Base-by-base conservation (phyloP, 202 grass and related monocot genomes). In the Zoysia matrella region DNA sequence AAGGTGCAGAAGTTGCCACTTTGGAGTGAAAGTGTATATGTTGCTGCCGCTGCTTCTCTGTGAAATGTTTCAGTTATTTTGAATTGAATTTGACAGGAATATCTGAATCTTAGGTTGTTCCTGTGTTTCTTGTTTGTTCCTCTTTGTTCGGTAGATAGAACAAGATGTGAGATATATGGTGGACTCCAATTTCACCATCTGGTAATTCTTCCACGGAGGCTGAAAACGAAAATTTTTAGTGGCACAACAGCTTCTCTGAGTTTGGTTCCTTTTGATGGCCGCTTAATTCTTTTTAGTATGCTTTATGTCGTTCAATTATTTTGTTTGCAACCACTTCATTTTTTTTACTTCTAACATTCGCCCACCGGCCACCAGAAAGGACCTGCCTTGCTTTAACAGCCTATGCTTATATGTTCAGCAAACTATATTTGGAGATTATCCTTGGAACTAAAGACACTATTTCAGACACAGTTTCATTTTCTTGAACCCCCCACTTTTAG, bases 401-500 rank as follows among this genome's bases (percentile, higher is more conserved):
- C 65, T 62, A 73, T 74, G n/a, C 64, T 51, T 64, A 55, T 73
- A 68, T 82, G 60, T 73, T 81, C 85, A 72, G 65, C 77, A 13
- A 13, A 30, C 52, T 61, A 79, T 47, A 86, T 86, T 78, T 68
- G 41, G 11, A 67, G 48, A 39, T 71, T 89, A 66, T 7, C 15
- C 79, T 82, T 89, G 69, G 41, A 83, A 86, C 8, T 12, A 70
- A 78, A 78, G 53, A 74, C 30, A 36, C 30, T 82, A 86, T 86
- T 85, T 74, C 54, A 51, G 61, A 74, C 5, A 41, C 63, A 74
- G 48, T 56, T 49, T 74, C 14, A 77, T 40, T 82, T 85, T 78
- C 68, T 66, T 52, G n/a, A 71, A 67, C 52, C 0, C 36, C 18
- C 49, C 10, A 56, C 69, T 62, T 67, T 46, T 53, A 1, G 3